A percentile compares a stretch with the other conserved stretches of the same genome.
These are phyloP conservation scores for Byssochlamys sp. DNA, from an alignment of 2,329 filamentous ascomycete genomes.

Conservation along the genomic window DNA sequence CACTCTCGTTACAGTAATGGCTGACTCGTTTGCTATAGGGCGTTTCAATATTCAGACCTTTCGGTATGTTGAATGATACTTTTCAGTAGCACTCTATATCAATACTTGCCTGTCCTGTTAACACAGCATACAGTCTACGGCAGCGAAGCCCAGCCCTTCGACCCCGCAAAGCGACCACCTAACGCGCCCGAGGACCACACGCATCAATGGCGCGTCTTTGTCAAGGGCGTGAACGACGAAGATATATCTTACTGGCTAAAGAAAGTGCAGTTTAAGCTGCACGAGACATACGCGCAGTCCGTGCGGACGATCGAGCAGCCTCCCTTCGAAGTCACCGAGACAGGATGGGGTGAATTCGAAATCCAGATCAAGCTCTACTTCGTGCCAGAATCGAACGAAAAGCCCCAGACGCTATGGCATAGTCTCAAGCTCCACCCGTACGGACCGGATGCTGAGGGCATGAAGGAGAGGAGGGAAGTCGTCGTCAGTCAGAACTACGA, in stretches of 20 bases:
- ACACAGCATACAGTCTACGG: conserved; percentile 54
- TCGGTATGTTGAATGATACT: conserved; percentile 25
- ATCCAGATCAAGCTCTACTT: conserved; percentile 94
- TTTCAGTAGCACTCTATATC: neutral
- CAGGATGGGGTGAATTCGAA: conserved; percentile 96
- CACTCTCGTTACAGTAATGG: neutral
- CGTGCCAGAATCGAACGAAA: conserved; percentile 75
- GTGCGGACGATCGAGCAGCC: conserved; percentile 74
- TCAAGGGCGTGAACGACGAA: conserved; percentile 77
- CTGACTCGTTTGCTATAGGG: conserved; percentile 25
- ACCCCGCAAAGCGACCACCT: conserved; percentile 64
- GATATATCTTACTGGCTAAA: conserved; percentile 93
- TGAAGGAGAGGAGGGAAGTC: conserved; percentile 54
- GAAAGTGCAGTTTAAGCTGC: conserved; percentile 94
- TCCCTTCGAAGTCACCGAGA: conserved; percentile 78
- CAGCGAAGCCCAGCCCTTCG: conserved; percentile 69
- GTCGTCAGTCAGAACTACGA: conserved; percentile 78
- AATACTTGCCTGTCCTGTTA: neutral
- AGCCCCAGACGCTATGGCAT: conserved; percentile 91
- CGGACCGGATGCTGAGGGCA: conserved; percentile 64
- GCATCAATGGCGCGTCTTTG: conserved; percentile 91
- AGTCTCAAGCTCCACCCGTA: conserved; percentile 85
- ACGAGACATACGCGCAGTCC: conserved; percentile 90
- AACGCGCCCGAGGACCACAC: conserved; percentile 82
- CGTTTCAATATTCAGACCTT: conserved; percentile 39